phyloP scores from a whole-genome alignment of 768 basidiomycete genomes.

The Suillus plorans region DNA sequence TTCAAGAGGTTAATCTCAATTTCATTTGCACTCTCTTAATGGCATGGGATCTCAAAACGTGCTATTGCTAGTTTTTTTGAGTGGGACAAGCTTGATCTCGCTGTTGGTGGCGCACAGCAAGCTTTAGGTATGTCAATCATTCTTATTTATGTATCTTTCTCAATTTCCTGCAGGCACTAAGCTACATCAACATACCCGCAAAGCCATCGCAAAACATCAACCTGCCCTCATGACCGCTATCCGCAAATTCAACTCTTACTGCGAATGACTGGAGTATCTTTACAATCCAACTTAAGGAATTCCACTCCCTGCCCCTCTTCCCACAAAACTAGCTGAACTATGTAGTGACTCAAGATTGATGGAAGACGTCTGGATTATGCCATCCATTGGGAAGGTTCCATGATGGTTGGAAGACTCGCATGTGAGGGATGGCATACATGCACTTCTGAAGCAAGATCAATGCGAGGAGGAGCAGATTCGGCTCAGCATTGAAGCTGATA shows the following conservation, averaged over 20 bases:
- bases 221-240: no score
- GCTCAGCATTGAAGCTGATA: constrained; percentile 30
- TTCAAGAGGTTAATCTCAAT: no score
- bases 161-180: no score
- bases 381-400: constrained; percentile 12
- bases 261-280: constrained; percentile 19
- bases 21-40: no score
- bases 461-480: constrained; percentile 31
- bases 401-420: constrained; percentile 36
- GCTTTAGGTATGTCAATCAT: no score
- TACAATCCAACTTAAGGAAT: constrained; percentile 24
- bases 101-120: no score
- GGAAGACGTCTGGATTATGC: constrained; percentile 12
- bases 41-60: no score
- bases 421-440: constrained; percentile 28
- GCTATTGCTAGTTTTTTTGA: no score
- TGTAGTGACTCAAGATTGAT: constrained; percentile 24
- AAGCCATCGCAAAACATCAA: no score
- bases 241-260: constrained; percentile 33
- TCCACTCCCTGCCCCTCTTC: constrained; percentile 33
- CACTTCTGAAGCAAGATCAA: constrained; percentile 25
- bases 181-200: no score
- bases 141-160: no score
- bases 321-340: constrained; percentile 25
- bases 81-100: no score